Base-by-base conservation (phyloP, 164 flowering plant genomes). In the Dillenia suffruticosa region DNA sequence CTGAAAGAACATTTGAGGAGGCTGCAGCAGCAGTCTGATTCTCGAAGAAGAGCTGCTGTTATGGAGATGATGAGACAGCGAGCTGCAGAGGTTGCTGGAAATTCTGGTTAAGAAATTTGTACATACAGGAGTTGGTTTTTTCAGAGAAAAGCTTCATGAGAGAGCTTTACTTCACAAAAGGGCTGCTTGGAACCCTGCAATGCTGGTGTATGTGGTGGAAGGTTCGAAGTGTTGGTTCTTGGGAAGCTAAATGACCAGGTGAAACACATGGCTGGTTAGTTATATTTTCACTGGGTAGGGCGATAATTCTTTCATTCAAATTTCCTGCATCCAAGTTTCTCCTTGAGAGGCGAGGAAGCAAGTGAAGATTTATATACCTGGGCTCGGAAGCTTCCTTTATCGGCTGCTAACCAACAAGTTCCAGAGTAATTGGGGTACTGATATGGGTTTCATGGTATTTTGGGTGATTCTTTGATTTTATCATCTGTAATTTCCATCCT, bases 61-160 rank as follows among this genome's bases (percentile, higher is more conserved):
- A 92, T 83, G 89, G 96, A 95, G 79, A 95, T 95, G 99, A 88
- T 95, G 99, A 88, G 99, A 70, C 97, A 95, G 63, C 82, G 99
- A 65, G 96, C 96, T 46, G 99, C 97, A 32, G 99, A 95, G 73
- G 95, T 89, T 72, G 89, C 91, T 62, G 85, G 91, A 44, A 81
- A 63, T 66, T 58, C 80, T 54, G 82, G 88, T n/a, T 84, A 70
- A 79, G 50, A 63, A 40, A 46, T 61, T 51, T 77, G 77, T 76
- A 68, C 61, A 76, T 75, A 68, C 12, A n/a, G 24, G 56, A 65
- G 51, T 54, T 73, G 64, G 61, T 12, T 51, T 51, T 63, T 57
- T 64, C 55, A 49, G 51, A 48, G 46, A 67, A 48, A 57, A 56
- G 8, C 59, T 52, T 57, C 49, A 54, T 19, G 51, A 49, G 44